Percentiles rank a stretch among this genome's conserved stretches.
phyloP scores from a whole-genome alignment of 495 filamentous ascomycete genomes.

The Penicillium argentinense region DNA sequence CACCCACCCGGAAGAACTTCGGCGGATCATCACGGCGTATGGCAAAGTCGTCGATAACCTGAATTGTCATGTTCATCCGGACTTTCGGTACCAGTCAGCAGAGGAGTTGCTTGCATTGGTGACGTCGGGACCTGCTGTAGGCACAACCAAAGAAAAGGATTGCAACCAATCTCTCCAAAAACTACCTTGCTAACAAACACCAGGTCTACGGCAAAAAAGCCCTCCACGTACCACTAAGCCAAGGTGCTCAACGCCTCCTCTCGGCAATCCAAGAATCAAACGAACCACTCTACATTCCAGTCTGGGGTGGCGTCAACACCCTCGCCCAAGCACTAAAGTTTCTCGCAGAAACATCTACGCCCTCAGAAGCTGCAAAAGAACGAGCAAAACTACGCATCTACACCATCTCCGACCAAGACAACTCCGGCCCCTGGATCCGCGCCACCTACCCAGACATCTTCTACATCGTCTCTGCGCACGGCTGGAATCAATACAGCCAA shows the following conservation, averaged over 20 bases:
- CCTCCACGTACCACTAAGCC: neutral
- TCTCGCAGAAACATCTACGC: conserved; percentile 22
- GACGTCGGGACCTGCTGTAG: conserved; percentile 27
- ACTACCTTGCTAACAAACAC: neutral
- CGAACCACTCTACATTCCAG: conserved; percentile 3
- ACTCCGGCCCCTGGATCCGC: conserved; percentile 45
- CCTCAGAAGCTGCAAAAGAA: conserved; percentile 10
- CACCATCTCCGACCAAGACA: conserved; percentile 48
- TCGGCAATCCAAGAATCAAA: neutral
- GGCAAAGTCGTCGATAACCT: conserved; percentile 39
- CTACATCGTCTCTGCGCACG: conserved; percentile 45
- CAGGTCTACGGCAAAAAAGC: conserved; percentile 1
- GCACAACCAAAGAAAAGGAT: too few relatives aligned
- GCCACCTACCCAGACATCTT: conserved; percentile 40
- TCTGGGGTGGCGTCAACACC: conserved; percentile 48
- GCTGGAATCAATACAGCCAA: conserved; percentile 40
- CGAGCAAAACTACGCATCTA: conserved; percentile 41
- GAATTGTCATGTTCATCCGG: conserved; percentile 37
- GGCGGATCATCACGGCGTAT: conserved; percentile 41
- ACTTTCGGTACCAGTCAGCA: conserved; percentile 33
- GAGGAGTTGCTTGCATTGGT: conserved; percentile 29
- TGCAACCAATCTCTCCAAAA: neutral
- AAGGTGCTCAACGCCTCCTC: neutral
- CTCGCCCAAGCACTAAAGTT: conserved; percentile 41
- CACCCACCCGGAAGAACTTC: conserved; percentile 37